Base-by-base conservation (phyloP, 2,329 filamentous ascomycete species). In the Scolecobasidium constrictum region DNA sequence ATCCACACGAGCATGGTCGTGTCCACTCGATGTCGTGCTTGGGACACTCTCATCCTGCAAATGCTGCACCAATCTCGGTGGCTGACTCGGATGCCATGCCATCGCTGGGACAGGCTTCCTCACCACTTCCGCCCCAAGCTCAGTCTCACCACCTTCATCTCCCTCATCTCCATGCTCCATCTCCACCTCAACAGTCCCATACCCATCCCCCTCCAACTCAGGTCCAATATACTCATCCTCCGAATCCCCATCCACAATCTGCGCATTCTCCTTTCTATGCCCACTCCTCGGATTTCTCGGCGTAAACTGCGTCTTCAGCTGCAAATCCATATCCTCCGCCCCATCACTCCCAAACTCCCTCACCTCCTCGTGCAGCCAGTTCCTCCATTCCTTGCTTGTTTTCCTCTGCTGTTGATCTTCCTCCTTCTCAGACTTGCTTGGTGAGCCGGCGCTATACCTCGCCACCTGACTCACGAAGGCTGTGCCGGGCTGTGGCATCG, bases 341-440 rank as follows among this genome's bases (percentile, higher is more conserved):
- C n/a, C n/a, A n/a, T n/a, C n/a, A n/a, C n/a, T n/a, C n/a, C 56
- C 56, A 17, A 67, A 56, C 11, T 60, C 58, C 2, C 57, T 58
- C 18, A 69, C 58, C 47, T 69, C 66, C 40, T 63, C 59, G 2
- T 62, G 65, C 3, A 69, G 50, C 67, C 67, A 70, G 9, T 57
- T 57, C 23, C 62, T 64, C 67, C 67, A 70, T 28, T 69, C 66
- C 21, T 54, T 53, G 49, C 66, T 68, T 13, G 52, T 60, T 40
- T 50, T 56, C 17, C 48, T 48, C 11, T 17, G 21, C 38, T 49
- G 56, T 19, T 48, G n/a, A n/a, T n/a, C n/a, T n/a, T n/a, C n/a
- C n/a, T n/a, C n/a, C n/a, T n/a, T n/a, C n/a, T n/a, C n/a, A n/a
- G n/a, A 26, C n/a, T 35, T 34, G 9, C 4, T 50, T 50, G 21